Base-by-base conservation (phyloP, 2,329 filamentous ascomycete genomes). In the Ascosphaera apis region DNA sequence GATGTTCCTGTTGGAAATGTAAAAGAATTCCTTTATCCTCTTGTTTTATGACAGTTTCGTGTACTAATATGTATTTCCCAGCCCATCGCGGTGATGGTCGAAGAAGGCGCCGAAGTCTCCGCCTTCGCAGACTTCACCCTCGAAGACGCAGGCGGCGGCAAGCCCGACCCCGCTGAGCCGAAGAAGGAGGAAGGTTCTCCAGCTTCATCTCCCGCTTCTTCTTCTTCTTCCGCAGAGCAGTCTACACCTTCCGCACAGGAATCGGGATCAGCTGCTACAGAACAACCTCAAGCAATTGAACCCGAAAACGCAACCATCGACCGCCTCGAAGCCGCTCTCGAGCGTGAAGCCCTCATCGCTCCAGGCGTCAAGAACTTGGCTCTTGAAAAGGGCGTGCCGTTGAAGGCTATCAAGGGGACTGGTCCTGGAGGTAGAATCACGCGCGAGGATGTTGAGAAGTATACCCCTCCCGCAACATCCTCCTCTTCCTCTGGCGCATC, bases 81-180 rank as follows among this genome's bases (percentile, higher is more conserved):
- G 88, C 88, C 91, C 45, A 98, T 98, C 53, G 91, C 86, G 43
- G 72, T 98, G 44, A 68, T 95, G 53, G 77, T 95, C 44, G 86
- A 93, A 53, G 86, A 95, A 53, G 84, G 79, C 40, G 70, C 68
- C 56, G 86, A 98, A 54, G 65, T 92, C 45, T 66, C 75, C 35
- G 76, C 84, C 36, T 98, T 98, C 58, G 82, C 84, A 52, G 72
- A 71, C 43, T 98, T 93, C 65, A 76, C 73, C 45, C 58, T 88
- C 42, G 74, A 81, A 47, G 88, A 98, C 60, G 88, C 88, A 46
- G 88, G 86, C 50, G 86, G 84, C 52, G 76, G 84, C 46, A 75
- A 74, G 52, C 61, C 66, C 40, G 69, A 76, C 39, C 62, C 72
- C 35, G 66, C 66, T 21, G 57, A 70, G 37, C 57, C 62, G 28